Evolutionary conservation across 1,284 basidiomycete species (phyloP), one percentile per base, ranked within the genome.

Genomic region (Prillingera fragicola): DNA sequence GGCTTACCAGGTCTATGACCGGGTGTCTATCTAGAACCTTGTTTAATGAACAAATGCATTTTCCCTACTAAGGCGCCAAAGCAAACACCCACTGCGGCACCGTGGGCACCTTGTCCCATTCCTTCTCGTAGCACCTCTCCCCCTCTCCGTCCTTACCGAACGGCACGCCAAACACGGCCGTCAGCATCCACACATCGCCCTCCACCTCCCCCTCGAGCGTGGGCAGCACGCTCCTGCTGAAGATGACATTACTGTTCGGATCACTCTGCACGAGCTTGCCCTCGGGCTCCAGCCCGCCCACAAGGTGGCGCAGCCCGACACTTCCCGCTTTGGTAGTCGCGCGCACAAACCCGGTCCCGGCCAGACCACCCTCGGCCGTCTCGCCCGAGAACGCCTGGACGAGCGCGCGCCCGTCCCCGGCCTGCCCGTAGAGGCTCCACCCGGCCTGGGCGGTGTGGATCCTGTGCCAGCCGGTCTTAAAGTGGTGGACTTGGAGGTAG

Each of bases 241-340:
- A 80, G 55, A 85, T 78, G 57, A 85, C 64, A 60, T 84, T 85
- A 24, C 83, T 77, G 65, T 85, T 85, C 22, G 83, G 80, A 62
- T 85, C 83, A 18, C 78, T 79, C 35, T 84, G 75, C 21, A 85
- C 63, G n/a, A 79, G 77, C 48, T 66, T 69, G 5, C 77, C 79
- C n/a, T n/a, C n/a, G n/a, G n/a, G 36, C 59, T 65, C n/a, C n/a
- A n/a, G n/a, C n/a, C n/a, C n/a, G n/a, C n/a, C n/a, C n/a, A n/a
- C n/a, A n/a, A n/a, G n/a, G 25, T 71, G 33, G n/a, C 40, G 23
- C 14, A 85, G 75, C 3, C 81, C 84, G 13, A 78, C 78, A 18
- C 78, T 80, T 4, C 84, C 84, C 7, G 78, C 81, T 26, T 69
- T 69, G 3, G 81, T 83, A 8, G 74, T 72, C 1, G 80, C 81